Conservation (phyloP, 2,329 filamentous ascomycete genomes). For the Metarhizium rileyi region DNA sequence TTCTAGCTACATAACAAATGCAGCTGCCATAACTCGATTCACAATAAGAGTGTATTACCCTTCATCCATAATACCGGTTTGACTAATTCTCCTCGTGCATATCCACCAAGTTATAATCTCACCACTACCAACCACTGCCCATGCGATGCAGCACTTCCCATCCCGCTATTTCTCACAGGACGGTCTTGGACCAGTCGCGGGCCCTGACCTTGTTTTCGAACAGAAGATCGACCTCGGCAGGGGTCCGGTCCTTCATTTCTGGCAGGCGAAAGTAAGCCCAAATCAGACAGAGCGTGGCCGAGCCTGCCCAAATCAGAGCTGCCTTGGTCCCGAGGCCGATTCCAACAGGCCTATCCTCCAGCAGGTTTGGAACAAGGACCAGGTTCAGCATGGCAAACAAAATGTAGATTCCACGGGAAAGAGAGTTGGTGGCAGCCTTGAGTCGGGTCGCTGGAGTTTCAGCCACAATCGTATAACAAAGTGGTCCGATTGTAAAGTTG, state of each 20-base stretch:
- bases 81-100: background rate
- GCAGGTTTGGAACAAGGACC: conserved; percentile 12
- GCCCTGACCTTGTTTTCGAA: conserved; percentile 15
- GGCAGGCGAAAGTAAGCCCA: conserved; percentile 16
- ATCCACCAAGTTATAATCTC: background rate
- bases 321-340: conserved; percentile 12
- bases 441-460: conserved; percentile 20
- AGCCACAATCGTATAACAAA: conserved; percentile 32
- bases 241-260: conserved; percentile 14
- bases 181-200: conserved; percentile 8
- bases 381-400: conserved; percentile 11
- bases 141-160: background rate
- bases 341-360: conserved; percentile 11
- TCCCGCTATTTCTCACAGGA: background rate
- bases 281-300: conserved; percentile 6
- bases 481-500: conserved; percentile 30
- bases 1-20: background rate
- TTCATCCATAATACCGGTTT: background rate
- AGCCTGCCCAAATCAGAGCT: conserved; percentile 12
- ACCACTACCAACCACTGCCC: background rate
- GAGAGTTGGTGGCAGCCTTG: conserved; percentile 13
- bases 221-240: conserved; percentile 14
- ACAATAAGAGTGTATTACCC: too few species aligned
- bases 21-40: too few species aligned
- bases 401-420: conserved; percentile 11